Conservation (phyloP, 257 asterid genomes). For the Ehretia macrophylla region DNA sequence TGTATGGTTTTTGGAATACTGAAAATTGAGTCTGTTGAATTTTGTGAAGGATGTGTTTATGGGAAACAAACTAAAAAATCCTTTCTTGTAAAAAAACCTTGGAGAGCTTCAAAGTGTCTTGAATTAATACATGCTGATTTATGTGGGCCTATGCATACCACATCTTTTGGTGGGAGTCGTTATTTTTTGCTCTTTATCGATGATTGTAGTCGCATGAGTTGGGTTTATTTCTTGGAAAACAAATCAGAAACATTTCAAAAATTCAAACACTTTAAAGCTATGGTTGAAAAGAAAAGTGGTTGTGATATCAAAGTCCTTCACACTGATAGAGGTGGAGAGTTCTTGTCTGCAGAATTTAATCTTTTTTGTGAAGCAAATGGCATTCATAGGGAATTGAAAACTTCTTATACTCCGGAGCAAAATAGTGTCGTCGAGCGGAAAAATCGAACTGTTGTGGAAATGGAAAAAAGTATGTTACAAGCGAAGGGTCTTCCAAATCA, state of each 20-base stretch:
- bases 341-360: not conserved
- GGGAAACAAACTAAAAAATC: not conserved
- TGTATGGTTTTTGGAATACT: constrained; percentile 6
- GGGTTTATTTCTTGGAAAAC: constrained; percentile 4
- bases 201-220: constrained; percentile 11
- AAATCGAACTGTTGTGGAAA: constrained; percentile 3
- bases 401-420: constrained; percentile 2
- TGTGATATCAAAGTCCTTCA: not conserved
- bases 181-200: not conserved
- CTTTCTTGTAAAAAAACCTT: not conserved
- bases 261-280: not conserved
- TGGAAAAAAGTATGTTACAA: not conserved
- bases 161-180: not conserved
- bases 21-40: not conserved
- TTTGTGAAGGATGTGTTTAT: not conserved
- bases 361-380: constrained; percentile 5
- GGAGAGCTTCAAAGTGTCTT: not conserved
- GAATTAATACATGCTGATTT: not conserved
- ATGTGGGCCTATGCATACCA: not conserved
- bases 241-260: constrained; percentile 6
- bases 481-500: not conserved
- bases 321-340: not conserved
- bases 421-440: not conserved
- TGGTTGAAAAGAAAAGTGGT: not conserved
- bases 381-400: not conserved